Conservation (phyloP, 805 yeast genomes). For the Wickerhamiella azymoides region DNA sequence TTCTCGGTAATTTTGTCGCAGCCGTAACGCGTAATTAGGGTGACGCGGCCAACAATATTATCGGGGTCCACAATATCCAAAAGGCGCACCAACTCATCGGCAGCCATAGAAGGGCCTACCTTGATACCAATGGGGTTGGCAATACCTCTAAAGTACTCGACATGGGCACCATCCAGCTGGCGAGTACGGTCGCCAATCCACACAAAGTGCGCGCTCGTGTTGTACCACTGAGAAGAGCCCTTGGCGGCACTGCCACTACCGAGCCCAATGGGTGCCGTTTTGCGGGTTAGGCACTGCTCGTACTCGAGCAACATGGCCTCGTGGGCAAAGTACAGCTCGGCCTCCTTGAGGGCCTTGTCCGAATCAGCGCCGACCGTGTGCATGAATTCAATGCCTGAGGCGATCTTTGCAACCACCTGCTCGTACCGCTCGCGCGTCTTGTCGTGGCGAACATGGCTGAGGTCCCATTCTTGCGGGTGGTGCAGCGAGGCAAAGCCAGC, state of each 20-base stretch:
- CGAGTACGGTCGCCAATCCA: conserved; percentile 35
- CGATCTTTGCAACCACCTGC: conserved; percentile 24
- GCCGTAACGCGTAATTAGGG: conserved; percentile 31
- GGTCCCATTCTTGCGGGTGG: conserved; percentile 29
- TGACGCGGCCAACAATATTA: conserved; percentile 27
- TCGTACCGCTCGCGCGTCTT: conserved; percentile 29
- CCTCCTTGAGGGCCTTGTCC: conserved; percentile 19
- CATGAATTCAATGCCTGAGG: conserved; percentile 28
- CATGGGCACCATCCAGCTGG: conserved; percentile 33
- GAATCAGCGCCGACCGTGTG: conserved; percentile 28
- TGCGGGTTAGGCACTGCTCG: conserved; percentile 30
- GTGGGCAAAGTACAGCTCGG: conserved; percentile 31
- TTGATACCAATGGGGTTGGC: conserved; percentile 32
- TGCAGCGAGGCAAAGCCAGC: conserved; percentile 31
- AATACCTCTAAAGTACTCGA: conserved; percentile 32
- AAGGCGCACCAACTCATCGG: conserved; percentile 26
- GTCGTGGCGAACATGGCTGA: conserved; percentile 28
- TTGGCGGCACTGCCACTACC: neutral
- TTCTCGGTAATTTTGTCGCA: conserved; percentile 24
- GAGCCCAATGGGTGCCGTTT: conserved; percentile 15
- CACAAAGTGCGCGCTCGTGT: conserved; percentile 31
- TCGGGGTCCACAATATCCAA: conserved; percentile 30
- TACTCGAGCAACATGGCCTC: conserved; percentile 31
- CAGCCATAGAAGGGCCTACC: conserved; percentile 31
- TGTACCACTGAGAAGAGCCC: conserved; percentile 22